Conservation (phyloP, 257 asterid species). For the Primulina tabacum region DNA sequence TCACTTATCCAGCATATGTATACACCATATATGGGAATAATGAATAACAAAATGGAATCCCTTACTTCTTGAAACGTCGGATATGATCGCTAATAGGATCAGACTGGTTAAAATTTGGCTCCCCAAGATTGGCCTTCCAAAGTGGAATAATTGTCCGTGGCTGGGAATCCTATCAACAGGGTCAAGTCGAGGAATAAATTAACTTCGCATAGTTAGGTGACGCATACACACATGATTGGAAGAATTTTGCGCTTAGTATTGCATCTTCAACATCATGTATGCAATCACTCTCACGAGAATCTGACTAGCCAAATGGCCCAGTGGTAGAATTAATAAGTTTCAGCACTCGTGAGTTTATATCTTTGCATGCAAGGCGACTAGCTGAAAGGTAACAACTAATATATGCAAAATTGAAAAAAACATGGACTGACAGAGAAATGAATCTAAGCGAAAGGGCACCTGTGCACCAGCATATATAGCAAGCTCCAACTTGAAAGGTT, state of each 20-base stretch:
- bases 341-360: too few relatives aligned
- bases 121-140: slow-evolving; percentile 91
- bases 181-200: not conserved
- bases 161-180: slow-evolving; percentile 66
- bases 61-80: slow-evolving; percentile 68
- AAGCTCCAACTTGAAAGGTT: slow-evolving; percentile 91
- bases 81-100: slow-evolving; percentile 68
- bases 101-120: slow-evolving; percentile 67
- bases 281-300: too few relatives aligned
- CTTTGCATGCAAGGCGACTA: too few relatives aligned
- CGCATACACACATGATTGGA: too few relatives aligned
- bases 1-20: slow-evolving; percentile 28
- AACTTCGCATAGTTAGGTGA: too few relatives aligned
- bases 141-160: slow-evolving; percentile 79
- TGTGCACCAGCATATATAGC: slow-evolving; percentile 62
- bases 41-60: slow-evolving; percentile 22
- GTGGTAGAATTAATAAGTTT: too few relatives aligned
- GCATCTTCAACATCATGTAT: too few relatives aligned
- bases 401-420: too few relatives aligned
- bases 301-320: too few relatives aligned
- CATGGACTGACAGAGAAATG: not conserved
- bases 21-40: slow-evolving; percentile 15
- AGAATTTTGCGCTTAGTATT: too few relatives aligned
- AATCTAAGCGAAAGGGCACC: slow-evolving; percentile 35
- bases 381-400: too few relatives aligned